Evolutionary conservation across 768 basidiomycete genomes (phyloP).

Genomic region (Macrolepiota albuminosa): DNA sequence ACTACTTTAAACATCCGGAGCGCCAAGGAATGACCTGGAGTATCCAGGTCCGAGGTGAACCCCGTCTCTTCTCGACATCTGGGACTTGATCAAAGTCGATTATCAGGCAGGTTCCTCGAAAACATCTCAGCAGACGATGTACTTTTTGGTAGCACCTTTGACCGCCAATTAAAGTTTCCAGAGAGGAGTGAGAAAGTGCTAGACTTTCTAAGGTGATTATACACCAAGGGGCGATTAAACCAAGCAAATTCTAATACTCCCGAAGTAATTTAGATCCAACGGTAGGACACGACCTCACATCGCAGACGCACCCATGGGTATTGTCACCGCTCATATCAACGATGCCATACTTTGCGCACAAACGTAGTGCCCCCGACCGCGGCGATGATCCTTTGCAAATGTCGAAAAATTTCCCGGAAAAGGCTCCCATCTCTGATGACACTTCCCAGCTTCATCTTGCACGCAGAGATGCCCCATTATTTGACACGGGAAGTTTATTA

Average conservation of each 20-base stretch:
- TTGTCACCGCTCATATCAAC: constrained; percentile 77
- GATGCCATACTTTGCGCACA: constrained; percentile 72
- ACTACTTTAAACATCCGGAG: constrained; percentile 71
- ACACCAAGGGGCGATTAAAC: too few species aligned
- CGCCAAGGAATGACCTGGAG: constrained; percentile 83
- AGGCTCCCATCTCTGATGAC: constrained; percentile 49
- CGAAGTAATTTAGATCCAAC: constrained; percentile 82
- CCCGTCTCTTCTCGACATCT: neutral
- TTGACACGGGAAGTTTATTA: constrained; percentile 6
- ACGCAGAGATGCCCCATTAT: constrained; percentile 4
- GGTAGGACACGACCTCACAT: constrained; percentile 76
- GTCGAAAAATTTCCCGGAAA: constrained; percentile 41
- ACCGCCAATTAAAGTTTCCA: constrained; percentile 70
- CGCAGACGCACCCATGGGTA: constrained; percentile 82
- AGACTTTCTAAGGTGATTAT: constrained; percentile 68
- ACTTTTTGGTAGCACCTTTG: constrained; percentile 88
- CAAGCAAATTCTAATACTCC: neutral
- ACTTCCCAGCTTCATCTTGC: constrained; percentile 48
- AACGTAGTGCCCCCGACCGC: constrained; percentile 4
- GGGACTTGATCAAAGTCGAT: neutral
- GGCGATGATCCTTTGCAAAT: neutral
- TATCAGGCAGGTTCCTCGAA: constrained; percentile 65
- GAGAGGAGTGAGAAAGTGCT: constrained; percentile 79
- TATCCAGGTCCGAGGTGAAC: constrained; percentile 81
- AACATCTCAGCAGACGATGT: constrained; percentile 72